Percentiles rank a stretch among this genome's conserved stretches.
These are phyloP conservation scores for Pyrenochaeta sp. DNA, from an alignment of 2,329 filamentous ascomycete species.

Conservation along the genomic window DNA sequence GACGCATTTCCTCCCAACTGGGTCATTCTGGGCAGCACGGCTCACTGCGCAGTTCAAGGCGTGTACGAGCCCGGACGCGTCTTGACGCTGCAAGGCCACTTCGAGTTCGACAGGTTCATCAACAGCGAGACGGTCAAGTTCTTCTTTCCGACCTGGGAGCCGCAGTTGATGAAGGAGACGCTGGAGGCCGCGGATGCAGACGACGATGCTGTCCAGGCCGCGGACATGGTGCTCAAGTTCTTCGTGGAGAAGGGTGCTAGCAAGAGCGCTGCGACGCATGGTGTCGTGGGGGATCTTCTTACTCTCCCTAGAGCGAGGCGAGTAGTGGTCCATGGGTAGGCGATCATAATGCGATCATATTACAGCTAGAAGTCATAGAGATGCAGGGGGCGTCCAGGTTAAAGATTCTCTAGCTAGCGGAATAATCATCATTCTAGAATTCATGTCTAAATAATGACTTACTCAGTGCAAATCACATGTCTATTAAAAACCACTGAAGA, in stretches of 20 bases:
- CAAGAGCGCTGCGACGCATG: slow-evolving; percentile 1
- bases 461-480: too few relatives aligned
- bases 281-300: slow-evolving; percentile 21
- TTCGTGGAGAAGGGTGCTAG: slow-evolving; percentile 26
- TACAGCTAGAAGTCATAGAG: too few relatives aligned
- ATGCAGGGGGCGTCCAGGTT: too few relatives aligned
- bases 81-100: slow-evolving; percentile 54
- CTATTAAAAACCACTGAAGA: slow-evolving; percentile 10
- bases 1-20: slow-evolving; percentile 25
- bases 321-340: slow-evolving; percentile 1
- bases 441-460: too few relatives aligned
- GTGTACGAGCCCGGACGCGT: slow-evolving; percentile 49
- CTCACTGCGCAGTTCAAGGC: slow-evolving; percentile 50
- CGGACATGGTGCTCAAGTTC: slow-evolving; percentile 45
- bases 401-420: too few relatives aligned
- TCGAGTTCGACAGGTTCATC: slow-evolving; percentile 54
- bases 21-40: slow-evolving; percentile 30
- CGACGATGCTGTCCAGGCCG: slow-evolving; percentile 39
- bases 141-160: slow-evolving; percentile 41
- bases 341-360: neutral
- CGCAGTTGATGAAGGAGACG: slow-evolving; percentile 22
- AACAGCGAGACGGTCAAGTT: slow-evolving; percentile 49
- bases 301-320: slow-evolving; percentile 25
- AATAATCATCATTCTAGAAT: too few relatives aligned
- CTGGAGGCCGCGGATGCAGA: slow-evolving; percentile 29